Conservation (phyloP, 1,139 yeast species). For the Lodderomyces margitis region DNA sequence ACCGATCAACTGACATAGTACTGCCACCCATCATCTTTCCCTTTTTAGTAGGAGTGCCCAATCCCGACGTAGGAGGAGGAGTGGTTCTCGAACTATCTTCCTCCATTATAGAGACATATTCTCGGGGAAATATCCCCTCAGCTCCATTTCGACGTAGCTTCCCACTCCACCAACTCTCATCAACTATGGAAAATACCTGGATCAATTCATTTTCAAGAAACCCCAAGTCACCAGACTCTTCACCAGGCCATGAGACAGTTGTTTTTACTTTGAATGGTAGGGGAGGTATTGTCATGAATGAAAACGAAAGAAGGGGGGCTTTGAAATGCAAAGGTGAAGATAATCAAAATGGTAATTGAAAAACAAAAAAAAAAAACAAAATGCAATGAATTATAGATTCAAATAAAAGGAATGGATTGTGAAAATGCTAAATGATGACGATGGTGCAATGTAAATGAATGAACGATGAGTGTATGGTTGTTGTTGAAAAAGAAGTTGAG, state of each 20-base stretch:
- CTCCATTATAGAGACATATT: slow-evolving; percentile 68
- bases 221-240: slow-evolving; percentile 83
- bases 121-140: slow-evolving; percentile 83
- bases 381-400: not conserved
- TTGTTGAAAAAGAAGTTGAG: no score
- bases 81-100: slow-evolving; percentile 15
- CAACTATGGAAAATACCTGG: slow-evolving; percentile 76
- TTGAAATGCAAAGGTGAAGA: not conserved
- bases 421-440: not conserved
- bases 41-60: slow-evolving; percentile 17
- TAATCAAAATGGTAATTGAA: not conserved
- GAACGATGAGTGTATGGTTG: not conserved
- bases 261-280: slow-evolving; percentile 77
- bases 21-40: slow-evolving; percentile 16
- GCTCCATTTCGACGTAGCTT: slow-evolving; percentile 73
- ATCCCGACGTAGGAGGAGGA: slow-evolving; percentile 19
- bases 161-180: slow-evolving; percentile 94
- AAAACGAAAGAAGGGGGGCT: not conserved
- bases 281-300: slow-evolving; percentile 22
- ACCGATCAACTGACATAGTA: slow-evolving; percentile 18
- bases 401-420: not conserved
- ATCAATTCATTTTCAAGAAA: slow-evolving; percentile 90
- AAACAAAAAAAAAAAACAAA: not conserved
- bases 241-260: slow-evolving; percentile 87
- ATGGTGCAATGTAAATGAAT: not conserved